Evolutionary conservation across 805 yeast genomes (phyloP).

Genomic region (Candida suzukii): DNA sequence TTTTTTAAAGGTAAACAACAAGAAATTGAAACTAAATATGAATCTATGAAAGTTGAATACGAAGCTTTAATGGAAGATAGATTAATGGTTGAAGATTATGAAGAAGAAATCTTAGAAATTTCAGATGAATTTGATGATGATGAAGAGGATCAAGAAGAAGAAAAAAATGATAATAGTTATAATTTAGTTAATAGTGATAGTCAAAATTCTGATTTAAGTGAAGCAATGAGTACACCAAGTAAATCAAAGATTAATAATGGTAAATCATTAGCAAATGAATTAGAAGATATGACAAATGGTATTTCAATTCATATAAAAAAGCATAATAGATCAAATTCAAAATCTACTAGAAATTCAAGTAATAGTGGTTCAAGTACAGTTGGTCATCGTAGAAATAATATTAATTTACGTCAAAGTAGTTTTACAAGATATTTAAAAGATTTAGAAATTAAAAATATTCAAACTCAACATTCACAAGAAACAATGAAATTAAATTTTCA

Average conservation of each 20-base stretch:
- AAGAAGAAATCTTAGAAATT: background rate
- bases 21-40: constrained; percentile 21
- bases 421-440: constrained; percentile 1
- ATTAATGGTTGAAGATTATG: background rate
- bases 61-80: constrained; percentile 21
- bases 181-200: background rate
- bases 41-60: constrained; percentile 20
- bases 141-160: background rate
- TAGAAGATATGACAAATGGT: background rate
- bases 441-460: constrained; percentile 17
- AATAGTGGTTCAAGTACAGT: background rate
- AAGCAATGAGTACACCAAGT: background rate
- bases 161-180: background rate
- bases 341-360: background rate
- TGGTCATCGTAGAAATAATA: background rate
- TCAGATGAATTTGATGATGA: background rate
- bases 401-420: background rate
- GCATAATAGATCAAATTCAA: background rate
- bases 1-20: constrained; percentile 31
- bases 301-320: background rate
- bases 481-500: constrained; percentile 46
- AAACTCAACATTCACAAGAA: constrained; percentile 33
- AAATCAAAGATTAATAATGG: background rate
- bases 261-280: background rate
- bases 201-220: background rate